phyloP scores from a whole-genome alignment of 768 basidiomycete genomes.

The Pleurotus tuber-regium region DNA sequence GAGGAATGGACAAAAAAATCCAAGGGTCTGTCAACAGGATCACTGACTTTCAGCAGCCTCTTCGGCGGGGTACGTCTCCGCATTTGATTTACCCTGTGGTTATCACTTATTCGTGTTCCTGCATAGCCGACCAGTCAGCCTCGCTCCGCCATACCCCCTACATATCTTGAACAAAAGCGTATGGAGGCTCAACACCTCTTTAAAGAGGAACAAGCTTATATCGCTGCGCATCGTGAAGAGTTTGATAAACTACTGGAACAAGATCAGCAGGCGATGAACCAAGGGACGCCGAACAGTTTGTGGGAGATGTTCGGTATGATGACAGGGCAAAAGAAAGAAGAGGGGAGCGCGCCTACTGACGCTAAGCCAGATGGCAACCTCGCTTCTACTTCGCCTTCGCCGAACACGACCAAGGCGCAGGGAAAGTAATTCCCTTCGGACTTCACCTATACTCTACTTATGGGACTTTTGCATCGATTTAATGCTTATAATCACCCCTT shows the following conservation, averaged over 20 bases:
- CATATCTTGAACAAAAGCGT: slow-evolving; percentile 54
- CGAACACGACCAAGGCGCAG: too few species aligned
- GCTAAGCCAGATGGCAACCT: too few species aligned
- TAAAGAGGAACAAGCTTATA: slow-evolving; percentile 47
- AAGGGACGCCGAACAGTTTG: slow-evolving; percentile 42
- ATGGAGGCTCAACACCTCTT: slow-evolving; percentile 50
- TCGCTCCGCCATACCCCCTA: slow-evolving; percentile 33
- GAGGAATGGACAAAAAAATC: slow-evolving; percentile 74
- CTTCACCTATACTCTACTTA: too few species aligned
- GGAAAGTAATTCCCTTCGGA: too few species aligned
- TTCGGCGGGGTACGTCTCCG: slow-evolving; percentile 34
- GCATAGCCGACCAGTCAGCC: not conserved
- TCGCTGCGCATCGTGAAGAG: slow-evolving; percentile 42
- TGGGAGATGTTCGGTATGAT: slow-evolving; percentile 43
- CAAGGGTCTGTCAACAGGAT: slow-evolving; percentile 27
- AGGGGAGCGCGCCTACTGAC: too few species aligned
- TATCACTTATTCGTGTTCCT: not conserved
- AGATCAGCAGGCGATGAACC: slow-evolving; percentile 40
- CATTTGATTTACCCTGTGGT: not conserved
- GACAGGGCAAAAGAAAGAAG: slow-evolving; percentile 14
- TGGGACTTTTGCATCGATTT: too few species aligned
- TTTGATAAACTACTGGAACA: slow-evolving; percentile 38
- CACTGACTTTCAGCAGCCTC: slow-evolving; percentile 33
- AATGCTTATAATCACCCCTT: too few species aligned
- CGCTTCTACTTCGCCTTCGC: too few species aligned